phyloP scores from a whole-genome alignment of 495 filamentous ascomycete species.

The Trichoderma orchidacearum region DNA sequence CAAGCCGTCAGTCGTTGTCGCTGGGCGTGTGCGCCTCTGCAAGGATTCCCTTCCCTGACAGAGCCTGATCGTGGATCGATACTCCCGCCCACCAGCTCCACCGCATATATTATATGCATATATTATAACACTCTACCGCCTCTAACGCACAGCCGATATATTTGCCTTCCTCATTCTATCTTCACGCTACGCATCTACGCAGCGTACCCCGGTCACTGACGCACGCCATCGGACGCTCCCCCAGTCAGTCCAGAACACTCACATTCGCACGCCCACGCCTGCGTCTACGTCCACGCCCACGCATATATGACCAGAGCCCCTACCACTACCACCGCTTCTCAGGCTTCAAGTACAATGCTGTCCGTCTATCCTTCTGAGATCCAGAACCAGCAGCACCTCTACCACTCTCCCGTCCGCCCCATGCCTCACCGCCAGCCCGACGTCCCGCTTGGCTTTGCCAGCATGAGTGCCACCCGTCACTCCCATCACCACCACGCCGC shows the following conservation, averaged over 20 bases:
- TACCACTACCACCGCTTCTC: not conserved
- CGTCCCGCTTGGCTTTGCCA: not conserved
- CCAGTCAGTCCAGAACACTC: too few relatives aligned
- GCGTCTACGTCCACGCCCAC: too few relatives aligned
- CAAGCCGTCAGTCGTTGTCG: not conserved
- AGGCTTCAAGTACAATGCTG: not conserved
- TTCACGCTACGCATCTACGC: not conserved
- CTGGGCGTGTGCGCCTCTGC: not conserved
- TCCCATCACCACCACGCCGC: not conserved
- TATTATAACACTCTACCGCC: not conserved
- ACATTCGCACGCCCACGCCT: too few relatives aligned
- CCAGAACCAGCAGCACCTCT: not conserved
- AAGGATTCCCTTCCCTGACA: not conserved
- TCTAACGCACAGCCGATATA: not conserved
- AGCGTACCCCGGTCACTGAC: not conserved
- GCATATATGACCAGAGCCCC: conserved; percentile 1
- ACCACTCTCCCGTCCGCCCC: not conserved
- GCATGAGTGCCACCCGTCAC: not conserved
- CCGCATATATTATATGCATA: not conserved
- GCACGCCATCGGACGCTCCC: not conserved
- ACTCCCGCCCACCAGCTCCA: not conserved
- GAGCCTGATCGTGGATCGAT: not conserved
- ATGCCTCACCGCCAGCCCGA: conserved; percentile 2
- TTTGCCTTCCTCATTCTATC: not conserved
- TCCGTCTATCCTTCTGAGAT: not conserved